Evolutionary conservation across 2,329 filamentous ascomycete genomes (phyloP).

Genomic region (Aspergillus ochraceoroseus): DNA sequence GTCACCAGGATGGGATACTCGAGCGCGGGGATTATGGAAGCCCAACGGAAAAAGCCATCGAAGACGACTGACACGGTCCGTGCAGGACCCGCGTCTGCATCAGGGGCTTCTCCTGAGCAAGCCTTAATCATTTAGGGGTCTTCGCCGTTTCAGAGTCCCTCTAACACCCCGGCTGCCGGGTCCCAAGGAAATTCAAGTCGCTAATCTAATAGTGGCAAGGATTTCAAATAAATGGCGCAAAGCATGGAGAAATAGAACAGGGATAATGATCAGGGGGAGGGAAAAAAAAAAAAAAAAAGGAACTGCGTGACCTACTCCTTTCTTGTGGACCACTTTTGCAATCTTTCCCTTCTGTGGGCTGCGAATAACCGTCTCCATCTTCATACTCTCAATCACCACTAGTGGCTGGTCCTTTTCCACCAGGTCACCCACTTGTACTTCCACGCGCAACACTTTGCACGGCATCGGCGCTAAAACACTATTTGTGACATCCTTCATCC

Average conservation of each 20-base stretch:
- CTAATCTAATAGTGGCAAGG: constrained; percentile 2
- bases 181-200: neutral
- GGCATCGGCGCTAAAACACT: constrained; percentile 94
- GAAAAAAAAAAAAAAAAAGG: constrained; percentile 4
- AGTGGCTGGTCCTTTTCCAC: constrained; percentile 83
- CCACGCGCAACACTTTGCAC: constrained; percentile 88
- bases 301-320: constrained; percentile 56
- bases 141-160: constrained; percentile 4
- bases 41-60: constrained; percentile 15
- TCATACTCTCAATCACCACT: constrained; percentile 88
- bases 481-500: constrained; percentile 71
- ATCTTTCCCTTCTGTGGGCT: constrained; percentile 68
- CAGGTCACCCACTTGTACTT: constrained; percentile 72
- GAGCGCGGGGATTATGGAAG: constrained; percentile 15
- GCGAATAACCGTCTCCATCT: constrained; percentile 81
- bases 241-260: constrained; percentile 5
- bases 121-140: constrained; percentile 2
- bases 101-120: constrained; percentile 2
- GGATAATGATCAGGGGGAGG: constrained; percentile 9
- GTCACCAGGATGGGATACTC: neutral
- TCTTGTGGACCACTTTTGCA: constrained; percentile 67
- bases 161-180: constrained; percentile 1
- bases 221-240: neutral
- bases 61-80: constrained; percentile 1
- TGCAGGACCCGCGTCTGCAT: constrained; percentile 7